Conservation (phyloP, 1,139 yeast species). For the Lodderomyces elongisporus region DNA sequence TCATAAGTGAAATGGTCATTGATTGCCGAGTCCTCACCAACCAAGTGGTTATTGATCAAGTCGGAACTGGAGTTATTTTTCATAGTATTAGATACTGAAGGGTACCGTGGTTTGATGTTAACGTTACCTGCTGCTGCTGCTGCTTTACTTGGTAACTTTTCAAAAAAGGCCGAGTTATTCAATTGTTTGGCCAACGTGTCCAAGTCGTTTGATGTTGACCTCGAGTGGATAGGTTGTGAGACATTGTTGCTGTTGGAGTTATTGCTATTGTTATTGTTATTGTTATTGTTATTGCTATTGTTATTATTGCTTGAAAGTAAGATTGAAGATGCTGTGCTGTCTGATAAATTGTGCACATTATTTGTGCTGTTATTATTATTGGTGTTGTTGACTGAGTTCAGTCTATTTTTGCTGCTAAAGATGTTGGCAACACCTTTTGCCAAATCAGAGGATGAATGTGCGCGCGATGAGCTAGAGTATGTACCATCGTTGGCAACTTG, state of each 20-base stretch:
- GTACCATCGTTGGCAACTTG: neutral
- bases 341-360: neutral
- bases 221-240: constrained; percentile 7
- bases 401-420: neutral
- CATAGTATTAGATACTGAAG: constrained; percentile 2
- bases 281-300: constrained; percentile 2
- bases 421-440: neutral
- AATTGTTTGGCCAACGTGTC: constrained; percentile 42
- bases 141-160: constrained; percentile 35
- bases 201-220: constrained; percentile 14
- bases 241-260: constrained; percentile 2
- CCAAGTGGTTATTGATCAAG: constrained; percentile 16
- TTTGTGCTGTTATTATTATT: neutral
- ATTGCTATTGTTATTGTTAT: constrained; percentile 3
- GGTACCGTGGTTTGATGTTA: constrained; percentile 12
- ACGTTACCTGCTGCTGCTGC: constrained; percentile 19
- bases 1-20: constrained; percentile 34
- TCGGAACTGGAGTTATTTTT: constrained; percentile 23
- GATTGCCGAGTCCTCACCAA: constrained; percentile 22
- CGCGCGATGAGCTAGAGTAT: neutral
- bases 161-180: constrained; percentile 32
- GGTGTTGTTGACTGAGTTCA: too few relatives aligned
- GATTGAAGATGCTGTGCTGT: neutral
- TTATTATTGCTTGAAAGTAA: neutral
- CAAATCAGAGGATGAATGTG: neutral